phyloP scores from a whole-genome alignment of 2,329 filamentous ascomycete genomes.

The Trichophyton schoenleinii region DNA sequence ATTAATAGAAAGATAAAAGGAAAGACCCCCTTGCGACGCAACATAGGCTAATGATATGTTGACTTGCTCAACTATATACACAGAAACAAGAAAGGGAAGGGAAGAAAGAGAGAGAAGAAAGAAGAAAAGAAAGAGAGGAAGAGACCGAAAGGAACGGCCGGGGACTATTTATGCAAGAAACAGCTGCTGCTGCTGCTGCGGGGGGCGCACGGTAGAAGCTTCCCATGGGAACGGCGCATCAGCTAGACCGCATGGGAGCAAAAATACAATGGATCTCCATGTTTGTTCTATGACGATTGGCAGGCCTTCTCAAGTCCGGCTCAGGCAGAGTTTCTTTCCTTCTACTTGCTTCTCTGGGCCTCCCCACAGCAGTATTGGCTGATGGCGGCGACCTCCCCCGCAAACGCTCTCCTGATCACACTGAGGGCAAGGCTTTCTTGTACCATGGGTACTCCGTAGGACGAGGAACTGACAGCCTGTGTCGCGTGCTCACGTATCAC shows the following conservation, averaged over 20 bases:
- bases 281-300: not conserved
- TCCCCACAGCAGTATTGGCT: not conserved
- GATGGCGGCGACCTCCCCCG: not conserved
- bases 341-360: not conserved
- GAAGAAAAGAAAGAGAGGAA: not conserved
- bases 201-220: not conserved
- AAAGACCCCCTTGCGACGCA: not conserved
- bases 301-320: not conserved
- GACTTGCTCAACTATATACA: not conserved
- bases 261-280: too few relatives aligned
- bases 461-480: not conserved
- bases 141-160: not conserved
- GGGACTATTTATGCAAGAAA: not conserved
- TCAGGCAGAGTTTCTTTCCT: not conserved
- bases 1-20: not conserved
- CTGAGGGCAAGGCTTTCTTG: not conserved
- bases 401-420: not conserved
- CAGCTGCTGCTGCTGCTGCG: not conserved
- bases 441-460: not conserved
- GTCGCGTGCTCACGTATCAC: constrained; percentile 1
- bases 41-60: not conserved
- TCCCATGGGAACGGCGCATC: not conserved
- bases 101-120: not conserved
- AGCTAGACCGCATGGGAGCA: too few relatives aligned
- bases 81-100: not conserved